Evolutionary conservation across 768 basidiomycete genomes (phyloP), one percentile per base, ranked within the genome.

Genomic region (Termitomyces sp.): DNA sequence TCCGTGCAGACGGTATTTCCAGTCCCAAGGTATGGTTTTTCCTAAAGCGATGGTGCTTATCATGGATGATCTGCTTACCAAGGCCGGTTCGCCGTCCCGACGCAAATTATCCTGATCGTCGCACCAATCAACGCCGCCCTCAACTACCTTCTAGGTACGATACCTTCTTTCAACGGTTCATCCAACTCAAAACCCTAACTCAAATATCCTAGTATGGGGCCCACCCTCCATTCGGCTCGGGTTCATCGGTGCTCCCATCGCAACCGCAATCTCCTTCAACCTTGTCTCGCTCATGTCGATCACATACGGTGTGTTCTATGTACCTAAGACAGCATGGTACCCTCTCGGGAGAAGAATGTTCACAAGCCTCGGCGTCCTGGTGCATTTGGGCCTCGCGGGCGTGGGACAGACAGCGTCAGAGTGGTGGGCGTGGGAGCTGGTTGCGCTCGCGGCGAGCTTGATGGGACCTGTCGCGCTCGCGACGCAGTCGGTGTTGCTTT

Each of bases 401-500:
- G 84, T 93, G 79, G 86, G 86, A 0, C 93, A 94, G 70, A 88
- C 84, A 4, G 92, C 91, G 1, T 86, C 85, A 4, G 96, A 97
- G 72, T 98, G 95, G 96, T 98, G 95, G 95, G 88, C 89, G 37
- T 96, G 96, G 96, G 95, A 96, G 72, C 80, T 93, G 8, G 72
- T 90, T 33, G 87, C 86, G 24, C 74, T 84, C 1, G 80, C 77
- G 5, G 82, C 82, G 3, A 79, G 78, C 59, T 63, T 80, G 76
- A 73, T 97, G 1, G 93, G 95, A 1, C 86, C 95, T 1, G 80
- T 84, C 5, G 76, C 83, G 6, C 82, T 99, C 4, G 97, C 97
- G 0, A 85, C 93, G 0, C 95, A 98, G 69, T 93, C 91, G 0
- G 87, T 98, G 1, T 78, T 98, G 12, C 77, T 89, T 36, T 86